phyloP scores from a whole-genome alignment of 495 filamentous ascomycete genomes.

The Clohesyomyces aquaticus region DNA sequence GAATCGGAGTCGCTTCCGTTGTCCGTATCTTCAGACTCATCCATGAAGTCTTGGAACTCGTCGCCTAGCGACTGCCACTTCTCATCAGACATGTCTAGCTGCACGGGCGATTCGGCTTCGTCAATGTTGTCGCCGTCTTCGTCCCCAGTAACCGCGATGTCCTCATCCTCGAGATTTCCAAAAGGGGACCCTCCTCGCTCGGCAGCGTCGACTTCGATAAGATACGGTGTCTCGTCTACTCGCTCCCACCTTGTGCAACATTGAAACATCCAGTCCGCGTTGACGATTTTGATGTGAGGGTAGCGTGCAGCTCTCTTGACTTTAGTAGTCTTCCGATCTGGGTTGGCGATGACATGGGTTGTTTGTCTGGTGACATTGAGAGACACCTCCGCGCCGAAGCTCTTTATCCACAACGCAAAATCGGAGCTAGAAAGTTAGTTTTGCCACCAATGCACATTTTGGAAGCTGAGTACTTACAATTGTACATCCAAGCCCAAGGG shows the following conservation, averaged over 20 bases:
- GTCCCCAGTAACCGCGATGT: constrained; percentile 24
- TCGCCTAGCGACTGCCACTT: constrained; percentile 69
- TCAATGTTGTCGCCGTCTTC: constrained; percentile 19
- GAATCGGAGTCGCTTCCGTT: constrained; percentile 46
- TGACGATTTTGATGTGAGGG: constrained; percentile 82
- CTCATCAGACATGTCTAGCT: constrained; percentile 49
- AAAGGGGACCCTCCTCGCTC: constrained; percentile 33
- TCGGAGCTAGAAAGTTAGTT: constrained; percentile 62
- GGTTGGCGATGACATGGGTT: constrained; percentile 71
- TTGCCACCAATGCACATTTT: constrained; percentile 1
- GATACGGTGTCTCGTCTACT: constrained; percentile 74
- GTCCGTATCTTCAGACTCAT: constrained; percentile 51
- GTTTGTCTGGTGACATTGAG: constrained; percentile 60
- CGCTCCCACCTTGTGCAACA: constrained; percentile 77
- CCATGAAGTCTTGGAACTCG: constrained; percentile 76
- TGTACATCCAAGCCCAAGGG: constrained; percentile 76
- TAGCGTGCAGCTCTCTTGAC: constrained; percentile 72
- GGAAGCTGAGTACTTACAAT: constrained; percentile 46
- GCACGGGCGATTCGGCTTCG: constrained; percentile 43
- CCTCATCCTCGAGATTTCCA: constrained; percentile 39
- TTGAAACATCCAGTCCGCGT: constrained; percentile 83
- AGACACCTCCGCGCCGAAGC: constrained; percentile 78
- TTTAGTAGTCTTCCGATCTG: constrained; percentile 81
- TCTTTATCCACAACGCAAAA: constrained; percentile 78
- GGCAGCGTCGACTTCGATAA: constrained; percentile 49